Percentiles rank a stretch among this genome's conserved stretches.
These are phyloP conservation scores for Crinitomyces ghanaensis DNA, from an alignment of 805 yeast species.

Conservation along the genomic window DNA sequence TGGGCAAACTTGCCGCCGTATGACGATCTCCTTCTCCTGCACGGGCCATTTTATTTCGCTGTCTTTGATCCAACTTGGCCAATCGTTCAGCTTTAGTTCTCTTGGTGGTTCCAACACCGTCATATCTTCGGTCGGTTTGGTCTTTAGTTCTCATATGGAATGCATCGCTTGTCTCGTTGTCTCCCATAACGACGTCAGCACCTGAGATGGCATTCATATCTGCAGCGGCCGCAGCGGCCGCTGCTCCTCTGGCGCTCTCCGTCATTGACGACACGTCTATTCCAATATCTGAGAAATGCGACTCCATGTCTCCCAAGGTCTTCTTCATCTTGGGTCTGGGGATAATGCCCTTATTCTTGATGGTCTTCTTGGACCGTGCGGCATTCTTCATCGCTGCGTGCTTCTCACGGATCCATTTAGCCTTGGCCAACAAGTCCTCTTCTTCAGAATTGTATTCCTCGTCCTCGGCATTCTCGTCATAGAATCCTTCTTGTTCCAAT, in stretches of 20 bases:
- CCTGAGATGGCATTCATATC: conserved; percentile 36
- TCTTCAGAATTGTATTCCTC: conserved; percentile 48
- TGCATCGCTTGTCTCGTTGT: conserved; percentile 28
- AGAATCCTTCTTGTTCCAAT: conserved; percentile 88
- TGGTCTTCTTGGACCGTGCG: conserved; percentile 73
- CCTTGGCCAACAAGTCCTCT: conserved; percentile 70
- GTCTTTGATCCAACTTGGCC: conserved; percentile 83
- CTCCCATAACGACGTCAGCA: conserved; percentile 62
- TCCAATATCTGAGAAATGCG: conserved; percentile 81
- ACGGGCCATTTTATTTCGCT: conserved; percentile 83
- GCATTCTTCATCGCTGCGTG: conserved; percentile 89
- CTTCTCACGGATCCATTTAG: conserved; percentile 89
- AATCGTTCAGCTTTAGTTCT: conserved; percentile 79
- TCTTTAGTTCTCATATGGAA: conserved; percentile 37
- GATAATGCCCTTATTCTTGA: conserved; percentile 86
- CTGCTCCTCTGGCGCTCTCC: conserved; percentile 32
- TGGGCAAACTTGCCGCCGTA: conserved; percentile 71
- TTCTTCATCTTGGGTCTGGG: conserved; percentile 62
- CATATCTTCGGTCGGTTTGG: conserved; percentile 64
- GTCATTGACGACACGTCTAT: conserved; percentile 66
- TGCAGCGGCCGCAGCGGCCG: conserved; percentile 25
- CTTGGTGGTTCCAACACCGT: conserved; percentile 77
- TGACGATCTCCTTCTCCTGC: conserved; percentile 96
- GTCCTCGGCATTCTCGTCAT: conserved; percentile 76
- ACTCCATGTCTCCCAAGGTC: conserved; percentile 68